Conservation (phyloP, 2,329 filamentous ascomycete genomes). For the Penicillium sclerotiorum region DNA sequence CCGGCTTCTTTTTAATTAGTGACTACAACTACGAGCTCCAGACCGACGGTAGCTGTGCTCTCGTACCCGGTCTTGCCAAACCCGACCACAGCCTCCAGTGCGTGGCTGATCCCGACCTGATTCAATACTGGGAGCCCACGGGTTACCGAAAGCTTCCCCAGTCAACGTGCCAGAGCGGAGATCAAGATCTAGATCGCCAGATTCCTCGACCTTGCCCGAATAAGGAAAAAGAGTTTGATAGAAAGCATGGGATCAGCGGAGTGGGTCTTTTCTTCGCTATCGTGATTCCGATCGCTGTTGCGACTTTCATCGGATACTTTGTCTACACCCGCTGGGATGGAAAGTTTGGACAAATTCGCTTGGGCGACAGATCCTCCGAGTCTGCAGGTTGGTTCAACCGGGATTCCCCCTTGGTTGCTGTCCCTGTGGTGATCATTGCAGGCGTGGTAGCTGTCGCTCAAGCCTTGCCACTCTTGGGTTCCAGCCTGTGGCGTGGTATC, state of each 20-base stretch:
- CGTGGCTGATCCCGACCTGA: conserved; percentile 64
- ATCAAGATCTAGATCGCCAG: conserved; percentile 68
- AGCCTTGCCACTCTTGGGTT: conserved; percentile 71
- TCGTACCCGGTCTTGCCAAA: conserved; percentile 73
- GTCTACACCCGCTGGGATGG: conserved; percentile 82
- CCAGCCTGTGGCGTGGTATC: conserved; percentile 71
- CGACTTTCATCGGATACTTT: conserved; percentile 76
- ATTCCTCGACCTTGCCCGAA: conserved; percentile 69
- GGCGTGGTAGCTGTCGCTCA: conserved; percentile 77
- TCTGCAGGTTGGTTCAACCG: conserved; percentile 59
- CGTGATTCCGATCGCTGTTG: conserved; percentile 70
- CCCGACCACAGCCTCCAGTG: conserved; percentile 63
- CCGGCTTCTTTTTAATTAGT: conserved; percentile 47
- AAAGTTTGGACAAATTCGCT: conserved; percentile 88
- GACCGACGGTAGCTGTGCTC: conserved; percentile 72
- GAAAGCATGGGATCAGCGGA: conserved; percentile 70
- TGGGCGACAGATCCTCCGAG: conserved; percentile 65
- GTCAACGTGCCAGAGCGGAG: conserved; percentile 79
- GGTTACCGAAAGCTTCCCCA: conserved; percentile 89
- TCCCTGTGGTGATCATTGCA: conserved; percentile 77
- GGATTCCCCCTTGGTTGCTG: conserved; percentile 76
- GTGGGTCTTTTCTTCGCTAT: conserved; percentile 84
- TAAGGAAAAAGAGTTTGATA: conserved; percentile 79
- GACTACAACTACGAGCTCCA: conserved; percentile 92
- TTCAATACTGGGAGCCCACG: conserved; percentile 80